Evolutionary conservation across 345 rosid genomes (phyloP), one percentile per base, ranked within the genome.

Genomic region (Diplotaxis tenuifolia): DNA sequence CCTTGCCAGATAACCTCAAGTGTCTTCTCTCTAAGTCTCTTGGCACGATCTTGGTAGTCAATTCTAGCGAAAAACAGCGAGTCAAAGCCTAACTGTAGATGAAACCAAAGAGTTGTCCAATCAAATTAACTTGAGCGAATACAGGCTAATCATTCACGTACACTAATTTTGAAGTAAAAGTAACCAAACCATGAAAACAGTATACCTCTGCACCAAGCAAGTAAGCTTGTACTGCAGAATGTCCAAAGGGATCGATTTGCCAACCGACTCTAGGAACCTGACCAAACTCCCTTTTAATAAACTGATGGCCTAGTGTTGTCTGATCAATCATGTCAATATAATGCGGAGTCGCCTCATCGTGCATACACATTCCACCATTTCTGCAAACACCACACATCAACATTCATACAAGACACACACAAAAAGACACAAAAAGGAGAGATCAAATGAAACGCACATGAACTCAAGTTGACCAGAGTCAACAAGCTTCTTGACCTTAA

Each of bases 231-330:
- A 74, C 98, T 65, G 98, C 90, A 74, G 98, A 93, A 83, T 93
- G 98, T 42, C 98, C 96, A 61, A 93, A 93, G 59, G 98, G 96
- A 68, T 93, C 98, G 14, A 93, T 93, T 79, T 93, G 96, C 98
- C 98, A 93, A 76, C 98, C 98, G n/a, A 93, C 93, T 82, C 98
- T 87, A 8, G 98, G 98, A 75, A 83, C 74, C 82, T 87, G 88
- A 74, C 84, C 90, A 67, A 93, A 93, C 78, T 85, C 91, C 66
- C 72, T 77, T 83, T 87, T 93, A 81, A 93, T 90, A 72, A 85
- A 93, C 74, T 52, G 69, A 78, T 93, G 96, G 45, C 96, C 98
- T 61, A 93, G 79, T 53, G 98, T 93, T 27, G 98, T 93, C 86
- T 93, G 93, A 86, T 93, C 98, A 80, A 93, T 86, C 90, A 93